Conservation (phyloP, 106 monocot genomes). For the Allium fistulosum region DNA sequence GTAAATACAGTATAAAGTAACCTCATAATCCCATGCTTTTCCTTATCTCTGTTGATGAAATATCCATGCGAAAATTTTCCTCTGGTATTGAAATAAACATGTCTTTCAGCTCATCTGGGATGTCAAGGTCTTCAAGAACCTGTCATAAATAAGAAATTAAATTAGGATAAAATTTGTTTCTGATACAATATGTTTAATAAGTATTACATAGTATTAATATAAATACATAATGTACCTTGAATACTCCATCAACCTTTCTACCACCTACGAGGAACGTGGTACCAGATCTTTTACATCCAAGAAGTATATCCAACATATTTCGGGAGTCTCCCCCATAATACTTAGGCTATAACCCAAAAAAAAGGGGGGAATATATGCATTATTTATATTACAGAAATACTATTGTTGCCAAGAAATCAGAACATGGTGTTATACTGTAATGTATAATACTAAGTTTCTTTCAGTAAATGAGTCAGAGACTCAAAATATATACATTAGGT, state of each 20-base stretch:
- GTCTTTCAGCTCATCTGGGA: constrained; percentile 65
- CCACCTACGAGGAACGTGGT: constrained; percentile 84
- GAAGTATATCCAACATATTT: constrained; percentile 64
- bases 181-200: too few species aligned
- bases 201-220: not conserved
- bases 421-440: too few species aligned
- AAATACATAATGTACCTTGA: constrained; percentile 52
- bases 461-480: too few species aligned
- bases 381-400: too few species aligned
- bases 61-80: constrained; percentile 70
- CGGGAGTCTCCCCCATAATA: constrained; percentile 64
- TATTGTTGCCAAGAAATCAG: too few species aligned
- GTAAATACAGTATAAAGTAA: not conserved
- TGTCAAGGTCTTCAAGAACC: constrained; percentile 85
- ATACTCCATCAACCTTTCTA: constrained; percentile 72
- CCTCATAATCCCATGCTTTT: constrained; percentile 22
- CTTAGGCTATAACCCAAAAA: constrained; percentile 42
- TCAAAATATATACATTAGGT: too few species aligned
- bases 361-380: too few species aligned
- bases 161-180: too few species aligned
- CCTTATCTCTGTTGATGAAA: constrained; percentile 90
- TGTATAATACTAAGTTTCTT: too few species aligned
- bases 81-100: constrained; percentile 86
- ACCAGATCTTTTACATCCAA: constrained; percentile 56
- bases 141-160: constrained; percentile 3